Conservation (phyloP, 306 rosid species). For the Castanea mollissima region DNA sequence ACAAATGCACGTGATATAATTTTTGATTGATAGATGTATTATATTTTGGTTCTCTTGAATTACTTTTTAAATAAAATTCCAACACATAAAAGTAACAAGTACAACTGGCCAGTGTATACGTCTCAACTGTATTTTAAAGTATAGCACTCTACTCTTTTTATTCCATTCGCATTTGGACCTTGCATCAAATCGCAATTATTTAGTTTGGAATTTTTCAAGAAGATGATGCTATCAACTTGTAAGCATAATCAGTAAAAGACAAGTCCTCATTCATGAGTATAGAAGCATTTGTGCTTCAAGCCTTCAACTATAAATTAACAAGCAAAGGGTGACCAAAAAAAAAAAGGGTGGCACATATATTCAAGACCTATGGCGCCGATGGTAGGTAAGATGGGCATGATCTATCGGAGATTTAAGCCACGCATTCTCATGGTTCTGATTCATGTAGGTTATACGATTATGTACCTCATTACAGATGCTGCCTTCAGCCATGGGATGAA, state of each 20-base stretch:
- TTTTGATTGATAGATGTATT: no score
- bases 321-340: neutral
- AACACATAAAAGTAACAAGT: no score
- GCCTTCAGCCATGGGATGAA: constrained; percentile 43
- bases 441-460: constrained; percentile 26
- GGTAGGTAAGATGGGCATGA: constrained; percentile 10
- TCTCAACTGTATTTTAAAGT: neutral
- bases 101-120: neutral
- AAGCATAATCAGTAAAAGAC: neutral
- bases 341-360: constrained; percentile 2
- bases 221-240: constrained; percentile 7
- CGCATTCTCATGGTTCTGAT: constrained; percentile 34
- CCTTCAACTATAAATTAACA: constrained; percentile 3
- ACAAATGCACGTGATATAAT: no score
- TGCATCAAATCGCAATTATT: neutral
- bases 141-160: neutral
- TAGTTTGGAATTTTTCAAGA: neutral
- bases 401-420: constrained; percentile 33
- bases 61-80: no score
- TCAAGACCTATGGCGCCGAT: constrained; percentile 26
- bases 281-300: neutral
- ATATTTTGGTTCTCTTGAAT: no score
- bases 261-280: constrained; percentile 1
- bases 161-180: neutral
- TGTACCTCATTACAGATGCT: constrained; percentile 38